Conservation (phyloP, 2,329 filamentous ascomycete species). For the Scedosporium aurantiacum region DNA sequence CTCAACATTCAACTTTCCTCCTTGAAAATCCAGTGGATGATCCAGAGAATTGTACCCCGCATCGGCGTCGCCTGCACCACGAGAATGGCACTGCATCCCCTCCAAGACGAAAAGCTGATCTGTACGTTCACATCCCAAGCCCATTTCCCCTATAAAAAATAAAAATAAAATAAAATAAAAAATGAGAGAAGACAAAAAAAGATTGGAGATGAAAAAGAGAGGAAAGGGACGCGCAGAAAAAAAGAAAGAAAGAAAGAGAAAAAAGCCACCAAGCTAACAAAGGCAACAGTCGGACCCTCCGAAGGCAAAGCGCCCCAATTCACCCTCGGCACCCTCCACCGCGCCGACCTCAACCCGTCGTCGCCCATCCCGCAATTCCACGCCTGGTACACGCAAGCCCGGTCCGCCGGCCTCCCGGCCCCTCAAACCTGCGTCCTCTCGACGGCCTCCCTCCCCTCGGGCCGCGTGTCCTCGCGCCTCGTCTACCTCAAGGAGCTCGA, state of each 20-base stretch:
- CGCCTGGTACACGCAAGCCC: slow-evolving; percentile 72
- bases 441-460: slow-evolving; percentile 72
- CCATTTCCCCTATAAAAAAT: background rate
- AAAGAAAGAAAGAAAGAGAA: background rate
- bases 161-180: background rate
- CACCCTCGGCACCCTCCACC: slow-evolving; percentile 49
- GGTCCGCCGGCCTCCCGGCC: slow-evolving; percentile 47
- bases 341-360: slow-evolving; percentile 44
- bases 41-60: background rate
- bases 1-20: too few species aligned
- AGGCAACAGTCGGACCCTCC: slow-evolving; percentile 48
- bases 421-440: slow-evolving; percentile 84
- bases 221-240: too few species aligned
- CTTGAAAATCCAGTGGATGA: background rate
- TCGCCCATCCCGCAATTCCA: slow-evolving; percentile 78
- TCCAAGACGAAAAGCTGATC: slow-evolving; percentile 8
- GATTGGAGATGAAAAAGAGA: background rate
- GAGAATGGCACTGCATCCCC: slow-evolving; percentile 11
- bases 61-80: background rate
- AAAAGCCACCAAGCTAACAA: background rate
- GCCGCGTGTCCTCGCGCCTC: slow-evolving; percentile 71
- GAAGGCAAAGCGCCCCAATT: slow-evolving; percentile 67
- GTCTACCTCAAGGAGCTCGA: slow-evolving; percentile 97
- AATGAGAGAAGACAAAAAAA: background rate
- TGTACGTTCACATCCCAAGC: slow-evolving; percentile 5